Percentiles rank a stretch among this genome's conserved stretches.
Conservation (phyloP, 805 yeast species). For the Candida ipomoeae region DNA sequence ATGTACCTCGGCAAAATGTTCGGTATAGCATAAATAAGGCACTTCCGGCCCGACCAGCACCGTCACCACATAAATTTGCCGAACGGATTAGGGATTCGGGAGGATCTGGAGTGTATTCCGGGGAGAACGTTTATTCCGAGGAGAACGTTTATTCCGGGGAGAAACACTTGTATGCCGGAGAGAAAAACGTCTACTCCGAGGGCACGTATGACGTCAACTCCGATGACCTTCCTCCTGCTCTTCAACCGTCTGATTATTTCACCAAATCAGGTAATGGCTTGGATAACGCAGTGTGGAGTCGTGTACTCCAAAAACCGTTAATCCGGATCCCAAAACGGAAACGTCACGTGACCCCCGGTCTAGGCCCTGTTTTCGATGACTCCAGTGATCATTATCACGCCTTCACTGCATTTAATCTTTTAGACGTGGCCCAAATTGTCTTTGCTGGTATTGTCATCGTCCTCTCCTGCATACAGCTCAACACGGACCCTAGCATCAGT, state of each 20-base stretch:
- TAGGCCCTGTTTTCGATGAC: neutral
- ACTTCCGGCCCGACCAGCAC: neutral
- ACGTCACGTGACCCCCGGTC: neutral
- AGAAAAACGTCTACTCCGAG: neutral
- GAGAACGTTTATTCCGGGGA: too few species aligned
- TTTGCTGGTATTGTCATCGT: conserved; percentile 27
- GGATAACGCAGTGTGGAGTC: neutral
- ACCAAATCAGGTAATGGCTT: neutral
- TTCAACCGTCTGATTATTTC: neutral
- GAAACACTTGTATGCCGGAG: neutral
- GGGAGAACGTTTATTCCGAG: too few species aligned
- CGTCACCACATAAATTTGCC: neutral
- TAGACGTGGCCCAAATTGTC: conserved; percentile 30
- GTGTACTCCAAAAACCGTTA: neutral
- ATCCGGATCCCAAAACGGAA: neutral
- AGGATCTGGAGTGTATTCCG: too few species aligned
- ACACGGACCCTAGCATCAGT: conserved; percentile 22
- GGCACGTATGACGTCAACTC: neutral
- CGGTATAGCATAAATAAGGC: neutral
- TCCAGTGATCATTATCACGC: conserved; percentile 5
- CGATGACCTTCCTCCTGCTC: neutral
- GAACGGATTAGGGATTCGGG: neutral
- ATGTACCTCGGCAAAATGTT: neutral
- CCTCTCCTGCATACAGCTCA: conserved; percentile 22
- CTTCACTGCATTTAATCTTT: conserved; percentile 26